These are phyloP conservation scores for Phytopythium litorale DNA, from an alignment of 352 stramenopile species.

Conservation along the genomic window DNA sequence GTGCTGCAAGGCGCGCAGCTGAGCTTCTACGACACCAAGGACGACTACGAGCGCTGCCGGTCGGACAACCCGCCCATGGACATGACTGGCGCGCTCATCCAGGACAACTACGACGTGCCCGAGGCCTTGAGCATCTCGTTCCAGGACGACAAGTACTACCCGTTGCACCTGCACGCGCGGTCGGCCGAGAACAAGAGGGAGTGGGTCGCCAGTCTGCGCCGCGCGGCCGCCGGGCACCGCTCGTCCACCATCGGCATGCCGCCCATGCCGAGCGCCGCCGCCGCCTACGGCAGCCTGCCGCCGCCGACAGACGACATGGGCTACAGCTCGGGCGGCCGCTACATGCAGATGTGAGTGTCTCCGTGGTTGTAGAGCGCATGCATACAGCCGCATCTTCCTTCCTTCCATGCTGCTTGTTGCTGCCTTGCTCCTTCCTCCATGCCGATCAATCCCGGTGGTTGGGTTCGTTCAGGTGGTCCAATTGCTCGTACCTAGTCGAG, in stretches of 20 bases:
- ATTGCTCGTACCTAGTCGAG: conserved; percentile 10
- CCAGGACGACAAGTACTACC: conserved; percentile 74
- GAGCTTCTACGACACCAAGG: conserved; percentile 84
- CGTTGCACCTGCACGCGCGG: conserved; percentile 78
- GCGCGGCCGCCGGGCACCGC: conserved; percentile 30
- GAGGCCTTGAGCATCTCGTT: conserved; percentile 85
- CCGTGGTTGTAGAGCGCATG: neutral
- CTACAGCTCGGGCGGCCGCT: conserved; percentile 25
- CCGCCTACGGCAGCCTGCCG: conserved; percentile 20
- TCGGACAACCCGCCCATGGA: conserved; percentile 81
- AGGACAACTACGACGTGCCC: conserved; percentile 72
- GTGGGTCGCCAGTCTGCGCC: conserved; percentile 75
- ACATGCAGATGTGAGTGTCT: conserved; percentile 37
- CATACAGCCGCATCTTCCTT: neutral
- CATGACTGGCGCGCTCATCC: conserved; percentile 62
- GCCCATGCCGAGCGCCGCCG: conserved; percentile 1
- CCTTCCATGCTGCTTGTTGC: too few species aligned
- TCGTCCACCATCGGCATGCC: conserved; percentile 13
- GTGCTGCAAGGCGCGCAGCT: conserved; percentile 74
- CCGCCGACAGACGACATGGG: conserved; percentile 20
- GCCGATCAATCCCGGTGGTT: neutral
- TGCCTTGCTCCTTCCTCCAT: too few species aligned
- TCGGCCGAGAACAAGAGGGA: conserved; percentile 72
- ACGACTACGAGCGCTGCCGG: conserved; percentile 81
- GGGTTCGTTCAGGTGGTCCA: neutral